Conservation (phyloP, 2,329 filamentous ascomycete species). For the Fusarium dimerum region DNA sequence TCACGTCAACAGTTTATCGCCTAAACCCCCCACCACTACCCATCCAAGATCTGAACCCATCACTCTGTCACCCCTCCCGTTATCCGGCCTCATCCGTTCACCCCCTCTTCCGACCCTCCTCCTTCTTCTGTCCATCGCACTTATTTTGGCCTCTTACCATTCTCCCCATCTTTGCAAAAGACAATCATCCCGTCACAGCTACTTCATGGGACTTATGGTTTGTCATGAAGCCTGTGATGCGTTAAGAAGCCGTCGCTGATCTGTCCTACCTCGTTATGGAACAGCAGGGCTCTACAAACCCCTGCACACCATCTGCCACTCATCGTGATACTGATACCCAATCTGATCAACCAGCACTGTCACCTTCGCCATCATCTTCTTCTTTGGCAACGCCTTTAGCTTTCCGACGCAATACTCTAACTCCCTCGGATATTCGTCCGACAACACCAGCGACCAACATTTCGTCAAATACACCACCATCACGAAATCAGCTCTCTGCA, state of each 20-base stretch:
- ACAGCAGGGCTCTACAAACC: slow-evolving; percentile 40
- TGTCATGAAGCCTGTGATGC: slow-evolving; percentile 29
- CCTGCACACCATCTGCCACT: slow-evolving; percentile 30
- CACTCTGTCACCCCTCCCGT: slow-evolving; percentile 25
- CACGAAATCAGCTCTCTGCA: slow-evolving; percentile 31
- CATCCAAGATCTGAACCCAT: slow-evolving; percentile 18
- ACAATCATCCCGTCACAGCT: slow-evolving; percentile 12
- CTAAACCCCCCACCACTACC: slow-evolving; percentile 3
- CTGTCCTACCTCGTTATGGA: slow-evolving; percentile 51
- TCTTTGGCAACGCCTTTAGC: slow-evolving; percentile 17
- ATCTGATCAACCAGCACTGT: slow-evolving; percentile 22
- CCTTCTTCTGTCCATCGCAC: not conserved
- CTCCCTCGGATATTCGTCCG: slow-evolving; percentile 11
- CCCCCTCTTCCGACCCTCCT: slow-evolving; percentile 23
- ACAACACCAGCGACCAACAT: slow-evolving; percentile 18
- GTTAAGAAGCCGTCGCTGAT: slow-evolving; percentile 30
- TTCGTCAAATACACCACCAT: slow-evolving; percentile 4
- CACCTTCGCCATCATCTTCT: slow-evolving; percentile 23
- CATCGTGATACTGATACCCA: slow-evolving; percentile 34
- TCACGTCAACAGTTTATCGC: no score
- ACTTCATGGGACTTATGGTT: slow-evolving; percentile 21
- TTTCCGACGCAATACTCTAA: slow-evolving; percentile 18
- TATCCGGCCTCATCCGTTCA: slow-evolving; percentile 27
- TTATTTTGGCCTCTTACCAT: slow-evolving; percentile 26
- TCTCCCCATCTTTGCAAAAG: slow-evolving; percentile 21